Evolutionary conservation across 129 eudicot species (phyloP).

Genomic region (Heracleum sosnowskyi): DNA sequence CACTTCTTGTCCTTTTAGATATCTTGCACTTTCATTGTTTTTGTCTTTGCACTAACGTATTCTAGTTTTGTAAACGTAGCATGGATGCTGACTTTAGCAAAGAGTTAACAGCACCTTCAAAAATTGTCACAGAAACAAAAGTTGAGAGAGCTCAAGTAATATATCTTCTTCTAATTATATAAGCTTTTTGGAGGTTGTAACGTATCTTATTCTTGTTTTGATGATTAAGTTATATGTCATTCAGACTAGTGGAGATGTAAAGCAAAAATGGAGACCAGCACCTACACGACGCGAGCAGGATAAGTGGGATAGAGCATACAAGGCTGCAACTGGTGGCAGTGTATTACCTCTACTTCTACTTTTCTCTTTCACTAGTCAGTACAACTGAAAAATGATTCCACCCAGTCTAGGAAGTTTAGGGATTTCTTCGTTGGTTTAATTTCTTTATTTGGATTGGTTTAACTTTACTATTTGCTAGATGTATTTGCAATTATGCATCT

Average conservation of each 20-base stretch:
- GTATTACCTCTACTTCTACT: constrained; percentile 35
- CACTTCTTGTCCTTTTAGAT: background rate
- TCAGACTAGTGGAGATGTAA: constrained; percentile 26
- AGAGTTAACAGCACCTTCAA: constrained; percentile 48
- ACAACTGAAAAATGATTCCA: background rate
- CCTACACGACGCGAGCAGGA: constrained; percentile 90
- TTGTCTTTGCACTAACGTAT: constrained; percentile 11
- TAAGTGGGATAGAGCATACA: constrained; percentile 89
- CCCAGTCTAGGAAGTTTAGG: background rate
- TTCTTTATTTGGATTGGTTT: background rate
- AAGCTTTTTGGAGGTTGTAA: background rate
- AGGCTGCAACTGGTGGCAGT: constrained; percentile 96
- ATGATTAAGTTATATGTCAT: constrained; percentile 17
- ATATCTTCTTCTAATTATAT: background rate
- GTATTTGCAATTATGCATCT: background rate
- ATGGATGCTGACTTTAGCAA: constrained; percentile 91
- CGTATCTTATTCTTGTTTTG: constrained; percentile 3
- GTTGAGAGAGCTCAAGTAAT: constrained; percentile 51
- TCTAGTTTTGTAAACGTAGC: constrained; percentile 26
- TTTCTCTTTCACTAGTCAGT: background rate
- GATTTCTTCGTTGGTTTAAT: background rate
- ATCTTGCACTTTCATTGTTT: background rate
- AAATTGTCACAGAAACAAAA: constrained; percentile 35
- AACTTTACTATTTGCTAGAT: background rate
- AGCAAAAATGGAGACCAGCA: constrained; percentile 83